These are phyloP conservation scores for Fragaria ananassa DNA, from an alignment of 306 rosid genomes.

Conservation along the genomic window DNA sequence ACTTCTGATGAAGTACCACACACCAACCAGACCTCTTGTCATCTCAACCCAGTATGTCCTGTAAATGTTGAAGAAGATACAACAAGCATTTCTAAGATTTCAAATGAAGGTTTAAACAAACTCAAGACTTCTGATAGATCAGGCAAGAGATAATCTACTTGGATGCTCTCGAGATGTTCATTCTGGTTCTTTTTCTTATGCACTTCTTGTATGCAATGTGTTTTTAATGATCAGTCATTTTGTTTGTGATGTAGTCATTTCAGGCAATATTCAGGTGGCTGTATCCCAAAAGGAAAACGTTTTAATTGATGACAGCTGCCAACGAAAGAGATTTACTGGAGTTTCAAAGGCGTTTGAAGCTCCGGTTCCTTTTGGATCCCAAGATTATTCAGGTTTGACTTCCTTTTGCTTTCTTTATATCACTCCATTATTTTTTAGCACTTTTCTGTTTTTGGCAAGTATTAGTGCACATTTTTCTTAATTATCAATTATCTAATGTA, in stretches of 20 bases:
- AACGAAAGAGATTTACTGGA: not conserved
- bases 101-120: slow-evolving; percentile 11
- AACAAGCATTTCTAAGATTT: slow-evolving; percentile 5
- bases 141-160: slow-evolving; percentile 30
- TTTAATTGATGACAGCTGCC: not conserved
- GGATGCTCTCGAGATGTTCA: slow-evolving; percentile 17
- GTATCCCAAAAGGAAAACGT: not conserved
- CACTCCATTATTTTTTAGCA: not conserved
- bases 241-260: slow-evolving; percentile 2
- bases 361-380: slow-evolving; percentile 13
- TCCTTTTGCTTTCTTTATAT: slow-evolving; percentile 1
- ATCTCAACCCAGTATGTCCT: slow-evolving; percentile 5
- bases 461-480: not conserved
- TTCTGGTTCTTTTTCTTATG: not conserved
- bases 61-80: slow-evolving; percentile 11
- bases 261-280: slow-evolving; percentile 30
- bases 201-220: no score
- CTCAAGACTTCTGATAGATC: slow-evolving; percentile 27
- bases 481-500: not conserved
- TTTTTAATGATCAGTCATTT: not conserved
- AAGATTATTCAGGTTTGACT: slow-evolving; percentile 11
- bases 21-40: slow-evolving; percentile 14
- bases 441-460: not conserved
- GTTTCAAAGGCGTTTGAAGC: not conserved
- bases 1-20: slow-evolving; percentile 1